Evolutionary conservation across 768 basidiomycete species (phyloP), one percentile per base, ranked within the genome.

Genomic region (Macrolepiota fuliginosa): DNA sequence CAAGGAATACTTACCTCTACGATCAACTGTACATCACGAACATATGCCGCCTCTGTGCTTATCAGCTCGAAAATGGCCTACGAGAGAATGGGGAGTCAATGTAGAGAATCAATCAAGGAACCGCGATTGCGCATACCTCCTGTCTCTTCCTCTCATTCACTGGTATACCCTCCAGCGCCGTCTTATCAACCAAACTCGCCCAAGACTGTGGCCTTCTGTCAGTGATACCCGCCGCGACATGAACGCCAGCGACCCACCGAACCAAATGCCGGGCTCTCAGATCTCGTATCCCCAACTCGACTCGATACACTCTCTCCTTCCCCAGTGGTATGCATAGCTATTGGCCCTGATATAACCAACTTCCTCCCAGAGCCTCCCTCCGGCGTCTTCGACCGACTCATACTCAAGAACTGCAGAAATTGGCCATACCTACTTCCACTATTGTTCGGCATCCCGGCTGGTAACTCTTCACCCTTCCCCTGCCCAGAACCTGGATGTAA

Each of bases 1-100:
- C 4, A 52, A 60, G 11, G 25, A 25, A 6, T 39, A 54, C 81
- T 51, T 61, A 92, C 95, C 83, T 92, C 91, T 19, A 98, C 93
- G 63, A 96, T 87, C 35, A 96, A 81, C 69, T 99, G 96, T 29
- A 98, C 73, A 71, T 96, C 92, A 24, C 94, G 83, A 49, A 98
- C 94, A 68, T 97, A 99, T 0, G 91, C 85, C 7, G 80, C 82
- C 72, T 99, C 96, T 0, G 96, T 98, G 5, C 83, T 82, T 66
- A 98, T 96, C 56, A 98, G 81, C 75, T 99, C 96, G 66, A 98
- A 98, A 55, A 97, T 96, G 0, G 92, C 90, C 88, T 91, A 65
- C 36, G 13, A 55, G 47, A 19, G 9, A 24, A 35, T 32, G 11
- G 47, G 46, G 11, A 10, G 47, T 35, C 9, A 56, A 56, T 53